These are phyloP conservation scores for Saccharomyces pastorianus DNA, from an alignment of 1,139 yeast species.

Conservation along the genomic window DNA sequence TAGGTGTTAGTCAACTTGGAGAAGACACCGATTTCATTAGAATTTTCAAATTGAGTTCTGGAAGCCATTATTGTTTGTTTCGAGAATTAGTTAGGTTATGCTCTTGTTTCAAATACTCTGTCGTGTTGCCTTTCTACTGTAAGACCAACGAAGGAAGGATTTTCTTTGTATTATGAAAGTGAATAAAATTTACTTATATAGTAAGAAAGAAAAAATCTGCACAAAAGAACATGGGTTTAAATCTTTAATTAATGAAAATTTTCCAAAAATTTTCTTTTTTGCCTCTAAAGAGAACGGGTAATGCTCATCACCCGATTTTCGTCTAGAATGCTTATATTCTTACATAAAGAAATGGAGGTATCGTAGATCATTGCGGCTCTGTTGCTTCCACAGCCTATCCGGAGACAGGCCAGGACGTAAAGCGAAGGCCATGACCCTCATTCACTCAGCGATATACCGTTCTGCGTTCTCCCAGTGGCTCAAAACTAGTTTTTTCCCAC, in stretches of 20 bases:
- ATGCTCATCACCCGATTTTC: background rate
- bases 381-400: too few relatives aligned
- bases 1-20: slow-evolving; percentile 94
- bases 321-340: background rate
- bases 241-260: background rate
- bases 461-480: background rate
- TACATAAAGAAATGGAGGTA: background rate
- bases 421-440: too few relatives aligned
- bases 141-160: background rate
- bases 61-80: slow-evolving; percentile 38
- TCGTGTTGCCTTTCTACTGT: background rate
- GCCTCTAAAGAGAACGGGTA: background rate
- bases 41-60: slow-evolving; percentile 81
- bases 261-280: background rate
- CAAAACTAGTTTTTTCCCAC: background rate
- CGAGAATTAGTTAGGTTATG: background rate
- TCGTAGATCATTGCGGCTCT: too few relatives aligned
- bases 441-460: too few relatives aligned
- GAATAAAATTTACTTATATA: background rate
- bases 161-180: background rate
- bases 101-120: background rate
- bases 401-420: too few relatives aligned
- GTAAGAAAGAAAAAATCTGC: slow-evolving; percentile 1
- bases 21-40: slow-evolving; percentile 97
- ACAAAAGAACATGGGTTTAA: background rate